phyloP scores from a whole-genome alignment of 2,329 filamentous ascomycete species.

The Scorias spongiosa region DNA sequence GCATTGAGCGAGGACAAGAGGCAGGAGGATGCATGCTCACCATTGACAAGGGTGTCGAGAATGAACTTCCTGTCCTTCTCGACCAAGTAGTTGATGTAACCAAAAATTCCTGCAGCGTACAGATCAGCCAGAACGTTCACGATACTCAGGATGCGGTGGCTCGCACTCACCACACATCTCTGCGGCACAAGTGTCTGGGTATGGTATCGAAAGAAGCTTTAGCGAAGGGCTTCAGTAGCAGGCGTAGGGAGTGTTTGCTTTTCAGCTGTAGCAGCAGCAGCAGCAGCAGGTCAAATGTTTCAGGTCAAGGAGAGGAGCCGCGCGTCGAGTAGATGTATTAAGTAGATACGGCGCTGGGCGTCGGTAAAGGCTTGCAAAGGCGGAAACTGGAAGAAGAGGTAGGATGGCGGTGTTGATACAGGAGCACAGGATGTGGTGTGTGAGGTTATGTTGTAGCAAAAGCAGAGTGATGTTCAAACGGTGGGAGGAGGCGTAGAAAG shows the following conservation, averaged over 20 bases:
- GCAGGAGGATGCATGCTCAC: conserved; percentile 37
- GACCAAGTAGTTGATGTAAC: conserved; percentile 98
- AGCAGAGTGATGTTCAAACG: no score
- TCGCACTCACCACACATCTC: neutral
- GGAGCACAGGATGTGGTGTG: no score
- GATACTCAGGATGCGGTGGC: neutral
- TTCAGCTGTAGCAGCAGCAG: neutral
- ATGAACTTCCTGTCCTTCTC: conserved; percentile 98
- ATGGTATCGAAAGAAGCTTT: neutral
- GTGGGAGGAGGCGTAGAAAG: no score
- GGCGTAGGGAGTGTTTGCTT: neutral
- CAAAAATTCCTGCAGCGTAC: conserved; percentile 55
- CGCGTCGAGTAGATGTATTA: no score
- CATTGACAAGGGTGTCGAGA: conserved; percentile 89
- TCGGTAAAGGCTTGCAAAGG: no score
- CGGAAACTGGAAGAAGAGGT: no score
- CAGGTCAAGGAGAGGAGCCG: no score
- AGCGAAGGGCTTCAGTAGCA: neutral
- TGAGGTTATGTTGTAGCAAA: no score
- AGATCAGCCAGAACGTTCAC: neutral
- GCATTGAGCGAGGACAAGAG: neutral
- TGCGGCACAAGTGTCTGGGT: neutral
- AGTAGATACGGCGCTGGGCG: no score
- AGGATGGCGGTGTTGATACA: no score
- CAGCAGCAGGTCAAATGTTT: neutral